Percentiles rank a stretch among this genome's conserved stretches.
Conservation (phyloP, 352 stramenopile genomes). For the Plasmopara muralis region DNA sequence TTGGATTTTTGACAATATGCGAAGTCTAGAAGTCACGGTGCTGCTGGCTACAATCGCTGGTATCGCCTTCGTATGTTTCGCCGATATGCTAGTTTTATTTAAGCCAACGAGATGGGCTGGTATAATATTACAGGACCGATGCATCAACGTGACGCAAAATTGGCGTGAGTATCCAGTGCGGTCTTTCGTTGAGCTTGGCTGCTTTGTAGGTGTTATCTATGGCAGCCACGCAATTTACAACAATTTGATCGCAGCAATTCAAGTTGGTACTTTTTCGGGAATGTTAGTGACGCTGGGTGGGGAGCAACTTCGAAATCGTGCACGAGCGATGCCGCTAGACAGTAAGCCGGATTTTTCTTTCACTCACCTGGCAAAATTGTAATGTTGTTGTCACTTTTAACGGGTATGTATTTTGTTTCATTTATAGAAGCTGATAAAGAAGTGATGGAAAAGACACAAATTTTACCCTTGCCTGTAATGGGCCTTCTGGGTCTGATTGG, state of each 20-base stretch:
- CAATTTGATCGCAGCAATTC: constrained; percentile 70
- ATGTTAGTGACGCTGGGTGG: constrained; percentile 76
- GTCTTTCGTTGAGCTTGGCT: constrained; percentile 79
- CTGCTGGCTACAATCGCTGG: constrained; percentile 68
- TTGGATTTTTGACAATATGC: constrained; percentile 86
- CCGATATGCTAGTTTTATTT: constrained; percentile 54
- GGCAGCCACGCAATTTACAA: constrained; percentile 81
- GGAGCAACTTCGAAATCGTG: constrained; percentile 60
- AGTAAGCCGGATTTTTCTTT: constrained; percentile 21
- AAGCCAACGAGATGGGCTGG: constrained; percentile 60
- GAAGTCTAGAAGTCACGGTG: constrained; percentile 76
- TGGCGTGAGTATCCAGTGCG: constrained; percentile 72
- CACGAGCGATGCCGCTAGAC: constrained; percentile 34
- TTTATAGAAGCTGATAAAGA: constrained; percentile 32
- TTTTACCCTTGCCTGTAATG: constrained; percentile 80
- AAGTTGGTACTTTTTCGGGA: constrained; percentile 74
- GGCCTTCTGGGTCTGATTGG: constrained; percentile 66
- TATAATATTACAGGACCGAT: constrained; percentile 79
- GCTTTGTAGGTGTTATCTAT: constrained; percentile 85
- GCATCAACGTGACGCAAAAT: constrained; percentile 64
- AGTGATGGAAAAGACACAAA: constrained; percentile 51
- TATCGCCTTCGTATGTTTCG: constrained; percentile 79
- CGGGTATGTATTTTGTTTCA: neutral
- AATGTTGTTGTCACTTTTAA: neutral
- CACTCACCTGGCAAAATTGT: neutral